A percentile compares a stretch with the other conserved stretches of the same genome.
Evolutionary conservation across 148 eudicot genomes (phyloP).

Genomic region (Spergularia marina): DNA sequence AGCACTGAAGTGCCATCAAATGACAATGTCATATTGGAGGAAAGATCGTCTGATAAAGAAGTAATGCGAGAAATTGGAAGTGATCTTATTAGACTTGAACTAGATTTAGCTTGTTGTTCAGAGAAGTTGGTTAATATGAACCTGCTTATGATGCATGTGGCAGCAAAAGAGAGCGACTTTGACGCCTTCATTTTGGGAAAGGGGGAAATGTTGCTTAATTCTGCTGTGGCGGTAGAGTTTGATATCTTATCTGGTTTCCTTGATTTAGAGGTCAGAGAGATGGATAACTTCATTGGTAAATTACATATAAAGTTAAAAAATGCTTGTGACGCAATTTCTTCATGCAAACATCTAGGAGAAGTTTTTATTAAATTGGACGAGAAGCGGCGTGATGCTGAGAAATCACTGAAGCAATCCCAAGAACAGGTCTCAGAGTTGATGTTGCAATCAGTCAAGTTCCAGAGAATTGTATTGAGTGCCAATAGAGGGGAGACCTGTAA

Average conservation of each 20-base stretch:
- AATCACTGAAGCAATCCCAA: constrained; percentile 61
- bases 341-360: constrained; percentile 42
- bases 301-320: constrained; percentile 47
- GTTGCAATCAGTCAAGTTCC: constrained; percentile 62
- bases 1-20: constrained; percentile 39
- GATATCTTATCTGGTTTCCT: constrained; percentile 68
- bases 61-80: constrained; percentile 35
- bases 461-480: constrained; percentile 40
- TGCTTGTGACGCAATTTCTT: constrained; percentile 41
- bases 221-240: constrained; percentile 57
- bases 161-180: constrained; percentile 71
- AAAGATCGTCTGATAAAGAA: constrained; percentile 40
- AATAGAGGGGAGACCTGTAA: constrained; percentile 49
- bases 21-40: constrained; percentile 34
- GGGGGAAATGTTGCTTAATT: constrained; percentile 34
- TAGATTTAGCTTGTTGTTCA: constrained; percentile 61
- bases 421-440: constrained; percentile 70
- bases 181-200: constrained; percentile 55
- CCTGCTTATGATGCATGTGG: constrained; percentile 74
- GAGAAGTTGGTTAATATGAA: constrained; percentile 84
- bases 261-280: constrained; percentile 65
- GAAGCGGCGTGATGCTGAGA: constrained; percentile 56
- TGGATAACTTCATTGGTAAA: constrained; percentile 41
- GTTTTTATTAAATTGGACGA: constrained; percentile 44
- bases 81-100: constrained; percentile 52